Evolutionary conservation across 2,329 filamentous ascomycete genomes (phyloP).

Genomic region (Ceratocystiopsis brevicomis): DNA sequence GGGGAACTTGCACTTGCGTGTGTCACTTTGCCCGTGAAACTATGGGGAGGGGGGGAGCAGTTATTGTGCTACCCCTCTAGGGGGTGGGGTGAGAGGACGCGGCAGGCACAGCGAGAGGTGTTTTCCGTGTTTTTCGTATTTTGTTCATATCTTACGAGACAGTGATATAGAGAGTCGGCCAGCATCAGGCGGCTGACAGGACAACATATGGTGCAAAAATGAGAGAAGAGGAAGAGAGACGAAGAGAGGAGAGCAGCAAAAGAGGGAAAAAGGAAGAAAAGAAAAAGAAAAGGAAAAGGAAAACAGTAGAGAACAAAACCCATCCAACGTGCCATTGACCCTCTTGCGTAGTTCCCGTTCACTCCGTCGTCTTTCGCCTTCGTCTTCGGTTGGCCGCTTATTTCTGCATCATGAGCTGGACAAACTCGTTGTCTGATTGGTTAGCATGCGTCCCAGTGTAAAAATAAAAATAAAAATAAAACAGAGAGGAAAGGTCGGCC

Average conservation of each 20-base stretch:
- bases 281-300: not conserved
- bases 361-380: not conserved
- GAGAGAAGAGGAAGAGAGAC: not conserved
- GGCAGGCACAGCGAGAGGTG: too few species aligned
- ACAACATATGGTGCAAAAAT: too few species aligned
- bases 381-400: conserved; percentile 23
- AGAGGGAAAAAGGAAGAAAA: not conserved
- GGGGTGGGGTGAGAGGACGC: too few species aligned
- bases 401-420: conserved; percentile 93
- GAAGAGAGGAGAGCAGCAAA: not conserved
- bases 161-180: too few species aligned
- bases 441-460: conserved; percentile 10
- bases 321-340: not conserved
- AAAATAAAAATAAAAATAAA: conserved; percentile 3
- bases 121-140: too few species aligned
- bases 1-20: too few species aligned
- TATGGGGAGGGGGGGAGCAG: too few species aligned
- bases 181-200: too few species aligned
- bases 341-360: too few species aligned
- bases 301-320: not conserved
- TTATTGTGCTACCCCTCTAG: too few species aligned
- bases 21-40: too few species aligned
- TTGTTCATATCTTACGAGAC: too few species aligned
- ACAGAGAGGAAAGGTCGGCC: conserved; percentile 14
- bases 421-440: conserved; percentile 65